Conservation (phyloP, 331 rosid species). For the Erythrophleum ivorense region DNA sequence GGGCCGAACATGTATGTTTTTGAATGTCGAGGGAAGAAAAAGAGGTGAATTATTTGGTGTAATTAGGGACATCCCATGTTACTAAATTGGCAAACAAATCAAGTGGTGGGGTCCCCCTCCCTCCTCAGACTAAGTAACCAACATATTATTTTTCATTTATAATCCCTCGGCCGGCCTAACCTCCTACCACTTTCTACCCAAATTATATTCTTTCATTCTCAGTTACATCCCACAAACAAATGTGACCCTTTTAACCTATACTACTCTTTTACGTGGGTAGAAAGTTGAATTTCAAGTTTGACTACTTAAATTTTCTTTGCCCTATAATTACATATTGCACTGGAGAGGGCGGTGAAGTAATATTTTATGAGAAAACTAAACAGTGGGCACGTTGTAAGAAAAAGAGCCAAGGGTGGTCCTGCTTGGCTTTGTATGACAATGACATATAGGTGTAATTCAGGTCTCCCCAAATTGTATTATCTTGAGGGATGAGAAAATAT, state of each 20-base stretch:
- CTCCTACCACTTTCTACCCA: constrained; percentile 22
- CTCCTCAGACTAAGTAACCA: constrained; percentile 34
- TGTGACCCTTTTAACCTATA: neutral
- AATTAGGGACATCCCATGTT: constrained; percentile 71
- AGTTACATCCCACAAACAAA: constrained; percentile 19
- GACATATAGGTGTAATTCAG: constrained; percentile 36
- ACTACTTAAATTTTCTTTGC: neutral
- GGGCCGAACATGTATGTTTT: constrained; percentile 53
- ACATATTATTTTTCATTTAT: neutral
- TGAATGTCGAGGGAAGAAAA: constrained; percentile 37
- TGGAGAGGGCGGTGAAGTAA: neutral
- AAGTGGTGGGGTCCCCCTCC: constrained; percentile 43
- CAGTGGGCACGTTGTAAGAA: neutral
- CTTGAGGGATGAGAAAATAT: constrained; percentile 38
- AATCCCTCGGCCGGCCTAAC: constrained; percentile 41
- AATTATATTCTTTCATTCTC: constrained; percentile 15
- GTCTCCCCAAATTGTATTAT: constrained; percentile 36
- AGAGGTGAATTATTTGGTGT: constrained; percentile 44
- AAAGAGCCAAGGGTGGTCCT: constrained; percentile 43
- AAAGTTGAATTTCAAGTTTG: neutral
- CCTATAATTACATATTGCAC: neutral
- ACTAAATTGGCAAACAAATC: constrained; percentile 63
- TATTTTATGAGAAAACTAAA: constrained; percentile 17
- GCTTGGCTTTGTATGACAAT: constrained; percentile 34
- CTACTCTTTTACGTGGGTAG: neutral